Evolutionary conservation across 1,139 yeast genomes (phyloP).

Genomic region (Kluyveromyces sp.): DNA sequence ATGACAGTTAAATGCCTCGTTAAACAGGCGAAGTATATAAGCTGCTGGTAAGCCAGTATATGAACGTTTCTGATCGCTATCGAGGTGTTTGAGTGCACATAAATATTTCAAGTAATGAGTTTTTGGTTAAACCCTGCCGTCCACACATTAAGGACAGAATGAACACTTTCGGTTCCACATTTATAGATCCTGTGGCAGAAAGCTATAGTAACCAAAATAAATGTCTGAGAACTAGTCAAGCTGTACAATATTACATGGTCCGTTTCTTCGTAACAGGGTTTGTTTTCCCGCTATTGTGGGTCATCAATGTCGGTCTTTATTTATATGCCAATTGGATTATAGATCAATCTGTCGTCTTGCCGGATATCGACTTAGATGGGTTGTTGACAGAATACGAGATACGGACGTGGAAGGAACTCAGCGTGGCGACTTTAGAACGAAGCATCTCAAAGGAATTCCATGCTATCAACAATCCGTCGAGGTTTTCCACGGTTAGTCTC

Average conservation of each 20-base stretch:
- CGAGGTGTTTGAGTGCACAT: constrained; percentile 1
- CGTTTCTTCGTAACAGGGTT: constrained; percentile 20
- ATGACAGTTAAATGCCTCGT: neutral
- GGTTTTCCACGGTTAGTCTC: neutral
- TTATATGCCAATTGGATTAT: constrained; percentile 15
- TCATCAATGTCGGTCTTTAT: constrained; percentile 15
- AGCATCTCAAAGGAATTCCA: neutral
- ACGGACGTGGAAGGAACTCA: constrained; percentile 2
- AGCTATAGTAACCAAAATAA: constrained; percentile 19
- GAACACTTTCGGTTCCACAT: constrained; percentile 1
- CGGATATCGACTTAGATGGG: constrained; percentile 15
- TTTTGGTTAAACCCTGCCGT: no score
- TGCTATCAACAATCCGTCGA: neutral
- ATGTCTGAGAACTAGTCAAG: constrained; percentile 15
- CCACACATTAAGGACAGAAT: neutral
- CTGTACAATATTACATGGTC: constrained; percentile 8
- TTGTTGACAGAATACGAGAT: constrained; percentile 23
- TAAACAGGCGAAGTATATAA: no score
- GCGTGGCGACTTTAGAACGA: neutral
- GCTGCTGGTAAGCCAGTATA: constrained; percentile 1
- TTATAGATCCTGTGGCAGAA: constrained; percentile 7
- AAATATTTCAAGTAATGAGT: no score
- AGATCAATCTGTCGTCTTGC: constrained; percentile 15
- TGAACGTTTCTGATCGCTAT: neutral
- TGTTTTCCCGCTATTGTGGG: constrained; percentile 23